phyloP scores from a whole-genome alignment of 2,329 filamentous ascomycete genomes.

The Dothidotthia symphoricarpi region DNA sequence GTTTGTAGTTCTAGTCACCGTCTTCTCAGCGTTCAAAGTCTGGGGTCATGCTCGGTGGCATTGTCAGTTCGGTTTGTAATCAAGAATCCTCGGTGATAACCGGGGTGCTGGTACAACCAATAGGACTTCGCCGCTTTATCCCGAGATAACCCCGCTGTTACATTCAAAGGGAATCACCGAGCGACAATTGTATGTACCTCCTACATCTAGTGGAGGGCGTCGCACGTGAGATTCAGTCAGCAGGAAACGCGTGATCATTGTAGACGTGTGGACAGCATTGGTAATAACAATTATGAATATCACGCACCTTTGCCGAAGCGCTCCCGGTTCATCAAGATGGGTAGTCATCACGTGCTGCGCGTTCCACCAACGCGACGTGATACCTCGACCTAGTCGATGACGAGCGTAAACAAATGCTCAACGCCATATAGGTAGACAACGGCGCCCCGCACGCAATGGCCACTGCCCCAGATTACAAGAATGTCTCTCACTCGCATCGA shows the following conservation, averaged over 20 bases:
- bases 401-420: slow-evolving; percentile 22
- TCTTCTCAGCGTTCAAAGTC: neutral
- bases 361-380: slow-evolving; percentile 7
- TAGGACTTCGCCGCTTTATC: neutral
- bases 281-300: too few relatives aligned
- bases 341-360: slow-evolving; percentile 2
- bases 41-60: neutral
- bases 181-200: neutral
- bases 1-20: neutral
- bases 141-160: slow-evolving; percentile 4
- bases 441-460: slow-evolving; percentile 42
- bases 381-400: slow-evolving; percentile 22
- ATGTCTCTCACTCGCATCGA: slow-evolving; percentile 68
- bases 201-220: neutral
- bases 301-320: too few relatives aligned
- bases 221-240: neutral
- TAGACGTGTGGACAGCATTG: too few relatives aligned
- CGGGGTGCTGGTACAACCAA: neutral
- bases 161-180: neutral
- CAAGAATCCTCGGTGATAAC: neutral
- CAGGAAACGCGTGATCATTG: too few relatives aligned
- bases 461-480: slow-evolving; percentile 68
- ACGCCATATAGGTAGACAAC: slow-evolving; percentile 12
- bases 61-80: slow-evolving; percentile 9
- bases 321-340: too few relatives aligned